phyloP scores from a whole-genome alignment of 768 basidiomycete species.

The Daedalea quercina region DNA sequence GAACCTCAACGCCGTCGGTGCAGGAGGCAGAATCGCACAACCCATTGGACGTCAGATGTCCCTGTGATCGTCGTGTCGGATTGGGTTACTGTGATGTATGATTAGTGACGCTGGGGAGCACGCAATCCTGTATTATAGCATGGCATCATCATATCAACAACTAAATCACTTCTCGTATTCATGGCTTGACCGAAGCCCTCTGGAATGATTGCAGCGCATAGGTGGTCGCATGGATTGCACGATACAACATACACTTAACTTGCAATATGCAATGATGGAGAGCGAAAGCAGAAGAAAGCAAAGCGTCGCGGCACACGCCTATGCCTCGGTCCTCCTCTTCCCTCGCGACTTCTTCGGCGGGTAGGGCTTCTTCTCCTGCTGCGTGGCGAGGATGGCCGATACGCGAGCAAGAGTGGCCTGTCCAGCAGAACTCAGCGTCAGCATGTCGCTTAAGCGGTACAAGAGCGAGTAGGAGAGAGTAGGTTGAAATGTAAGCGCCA shows the following conservation, averaged over 20 bases:
- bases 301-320: background rate
- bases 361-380: conserved; percentile 62
- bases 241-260: conserved; percentile 11
- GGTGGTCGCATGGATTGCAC: conserved; percentile 12
- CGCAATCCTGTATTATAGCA: background rate
- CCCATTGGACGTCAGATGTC: conserved; percentile 6
- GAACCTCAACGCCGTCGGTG: conserved; percentile 8
- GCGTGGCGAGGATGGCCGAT: conserved; percentile 62
- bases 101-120: background rate
- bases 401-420: conserved; percentile 74
- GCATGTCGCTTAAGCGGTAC: conserved; percentile 1
- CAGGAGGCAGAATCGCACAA: conserved; percentile 13
- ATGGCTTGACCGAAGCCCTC: background rate
- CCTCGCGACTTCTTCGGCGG: conserved; percentile 70
- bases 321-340: conserved; percentile 26
- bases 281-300: conserved; percentile 10
- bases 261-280: conserved; percentile 7
- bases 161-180: background rate
- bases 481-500: conserved; percentile 50
- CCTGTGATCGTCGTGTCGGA: background rate
- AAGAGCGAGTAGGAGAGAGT: conserved; percentile 13
- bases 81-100: background rate
- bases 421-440: conserved; percentile 2
- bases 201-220: conserved; percentile 1
- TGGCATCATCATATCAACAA: too few relatives aligned